Conservation (phyloP, 768 basidiomycete species). For the Amanita exitialis region DNA sequence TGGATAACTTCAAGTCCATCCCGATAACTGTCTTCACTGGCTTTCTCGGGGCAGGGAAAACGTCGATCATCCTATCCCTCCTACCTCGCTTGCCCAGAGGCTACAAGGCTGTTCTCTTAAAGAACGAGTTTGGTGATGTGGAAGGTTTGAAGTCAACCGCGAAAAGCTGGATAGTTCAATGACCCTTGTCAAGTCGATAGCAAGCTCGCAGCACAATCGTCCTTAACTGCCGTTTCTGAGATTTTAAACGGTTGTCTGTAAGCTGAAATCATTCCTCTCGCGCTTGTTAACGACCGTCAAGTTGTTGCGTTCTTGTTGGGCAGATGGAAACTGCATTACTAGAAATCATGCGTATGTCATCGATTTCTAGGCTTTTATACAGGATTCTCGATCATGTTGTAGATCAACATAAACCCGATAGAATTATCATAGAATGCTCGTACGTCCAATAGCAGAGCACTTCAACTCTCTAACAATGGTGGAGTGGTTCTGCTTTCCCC, state of each 20-base stretch:
- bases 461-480: not conserved
- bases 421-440: constrained; percentile 96
- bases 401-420: constrained; percentile 81
- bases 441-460: constrained; percentile 23
- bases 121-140: constrained; percentile 95
- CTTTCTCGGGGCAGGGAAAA: constrained; percentile 79
- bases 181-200: constrained; percentile 59
- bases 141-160: constrained; percentile 43
- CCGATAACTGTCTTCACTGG: constrained; percentile 96
- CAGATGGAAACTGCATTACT: constrained; percentile 87
- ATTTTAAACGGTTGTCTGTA: constrained; percentile 96
- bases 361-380: not conserved
- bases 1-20: constrained; percentile 28
- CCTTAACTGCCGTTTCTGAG: constrained; percentile 80
- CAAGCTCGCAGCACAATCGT: constrained; percentile 78
- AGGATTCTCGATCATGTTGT: not conserved
- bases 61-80: constrained; percentile 72
- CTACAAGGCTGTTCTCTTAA: constrained; percentile 84
- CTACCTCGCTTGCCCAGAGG: constrained; percentile 74
- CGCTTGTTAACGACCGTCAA: constrained; percentile 15
- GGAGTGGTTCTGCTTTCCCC: constrained; percentile 88
- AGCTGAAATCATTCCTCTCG: constrained; percentile 13
- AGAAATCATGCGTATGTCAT: constrained; percentile 63
- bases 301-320: constrained; percentile 91
- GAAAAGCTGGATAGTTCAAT: not conserved